Percentiles rank a stretch among this genome's conserved stretches.
Conservation (phyloP, 129 eudicot species). For the Flaveria robusta region DNA sequence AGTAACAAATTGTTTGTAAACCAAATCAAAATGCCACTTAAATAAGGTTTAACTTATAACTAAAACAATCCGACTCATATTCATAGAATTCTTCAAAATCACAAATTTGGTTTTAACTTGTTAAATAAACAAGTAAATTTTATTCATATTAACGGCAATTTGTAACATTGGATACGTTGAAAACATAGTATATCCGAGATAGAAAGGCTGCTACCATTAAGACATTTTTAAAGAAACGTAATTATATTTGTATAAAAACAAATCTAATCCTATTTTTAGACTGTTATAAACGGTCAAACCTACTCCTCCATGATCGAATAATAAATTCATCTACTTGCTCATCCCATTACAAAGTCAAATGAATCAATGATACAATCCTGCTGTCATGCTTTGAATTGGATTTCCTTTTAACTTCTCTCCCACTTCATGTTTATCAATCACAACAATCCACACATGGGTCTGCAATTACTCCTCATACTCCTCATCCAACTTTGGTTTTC, state of each 20-base stretch:
- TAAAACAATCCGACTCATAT: background rate
- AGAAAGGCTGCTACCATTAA: too few relatives aligned
- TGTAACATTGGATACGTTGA: too few relatives aligned
- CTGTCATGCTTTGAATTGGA: background rate
- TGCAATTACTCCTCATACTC: constrained; percentile 3
- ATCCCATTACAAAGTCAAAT: background rate
- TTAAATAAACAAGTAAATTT: too few relatives aligned
- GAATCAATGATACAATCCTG: background rate
- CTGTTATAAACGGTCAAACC: constrained; percentile 3
- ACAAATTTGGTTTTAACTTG: background rate
- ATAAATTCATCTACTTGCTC: background rate
- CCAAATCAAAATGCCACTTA: too few relatives aligned
- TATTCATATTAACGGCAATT: too few relatives aligned
- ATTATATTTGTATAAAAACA: background rate
- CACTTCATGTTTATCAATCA: background rate
- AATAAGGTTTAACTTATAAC: background rate
- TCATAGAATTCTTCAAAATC: background rate
- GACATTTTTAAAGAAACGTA: too few relatives aligned
- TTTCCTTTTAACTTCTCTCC: background rate
- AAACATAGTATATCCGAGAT: too few relatives aligned
- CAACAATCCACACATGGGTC: background rate
- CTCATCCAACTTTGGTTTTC: background rate
- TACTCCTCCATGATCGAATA: background rate
- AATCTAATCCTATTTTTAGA: background rate
- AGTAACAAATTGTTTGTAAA: too few relatives aligned